Base-by-base conservation (phyloP, 2,329 filamentous ascomycete genomes). In the Calonectria montana region DNA sequence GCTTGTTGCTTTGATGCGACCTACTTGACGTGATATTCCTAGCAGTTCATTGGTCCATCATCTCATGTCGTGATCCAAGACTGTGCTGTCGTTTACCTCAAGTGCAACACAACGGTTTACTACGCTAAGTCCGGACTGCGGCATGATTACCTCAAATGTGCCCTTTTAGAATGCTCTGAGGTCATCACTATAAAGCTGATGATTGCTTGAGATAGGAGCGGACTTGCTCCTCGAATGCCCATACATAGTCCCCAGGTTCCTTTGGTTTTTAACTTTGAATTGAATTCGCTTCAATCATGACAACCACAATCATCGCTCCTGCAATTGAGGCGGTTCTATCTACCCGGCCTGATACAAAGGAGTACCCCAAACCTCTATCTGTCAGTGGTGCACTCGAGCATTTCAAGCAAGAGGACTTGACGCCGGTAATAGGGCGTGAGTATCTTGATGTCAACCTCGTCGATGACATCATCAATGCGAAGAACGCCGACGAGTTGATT, bases 371-470 rank as follows among this genome's bases (percentile, higher is more conserved):
- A 41, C 55, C 55, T 3, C 13, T 61, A 13, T 25, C 35, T 13
- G 35, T 61, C 35, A 37, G 35, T 25, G 55, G 55, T 27, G 55
- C 55, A 15, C 70, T 77, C 2, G 73, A 73, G 15, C 53, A 70
- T 18, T 75, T 77, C 41, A 59, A 90, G 2, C 70, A 66, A 1
- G 70, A 75, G 41, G 75, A 77, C 1, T 67, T 74, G 1, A 77
- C 89, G 0, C 89, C 89, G 0, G 83, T 87, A 21, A 90, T 91
- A 50, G 89, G 89, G 1, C 86, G 86, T 18, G 89, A 91, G 76
- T 91, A 88, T 69, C 79, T 82, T 3, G 82, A 83, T 6, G 81
- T 87, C 31, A 87, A 90, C 65, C 83, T 91, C 0, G 85, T 86
- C 1, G 87, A 91, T 35, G 77, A 80, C 7, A 68, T 79, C 9